phyloP scores from a whole-genome alignment of 2,329 filamentous ascomycete species.

The Verticillium zaregamsianum region DNA sequence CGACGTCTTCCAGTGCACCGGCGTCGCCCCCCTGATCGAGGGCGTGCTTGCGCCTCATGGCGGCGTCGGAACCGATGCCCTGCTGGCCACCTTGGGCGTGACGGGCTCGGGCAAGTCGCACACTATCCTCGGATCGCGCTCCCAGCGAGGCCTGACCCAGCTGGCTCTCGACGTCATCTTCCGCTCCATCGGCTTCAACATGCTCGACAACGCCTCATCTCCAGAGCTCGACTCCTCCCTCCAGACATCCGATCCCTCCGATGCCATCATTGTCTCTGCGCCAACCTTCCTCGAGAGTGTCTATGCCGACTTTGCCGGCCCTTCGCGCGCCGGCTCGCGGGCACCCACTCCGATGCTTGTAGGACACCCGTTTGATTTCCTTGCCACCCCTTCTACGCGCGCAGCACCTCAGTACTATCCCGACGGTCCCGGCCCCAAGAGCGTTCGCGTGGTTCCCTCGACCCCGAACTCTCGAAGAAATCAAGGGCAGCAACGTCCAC shows the following conservation, averaged over 20 bases:
- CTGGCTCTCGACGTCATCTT: conserved; percentile 88
- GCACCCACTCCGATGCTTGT: conserved; percentile 67
- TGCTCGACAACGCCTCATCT: conserved; percentile 54
- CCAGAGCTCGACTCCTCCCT: conserved; percentile 68
- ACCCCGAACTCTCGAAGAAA: conserved; percentile 6
- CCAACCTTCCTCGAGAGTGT: conserved; percentile 73
- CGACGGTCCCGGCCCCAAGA: conserved; percentile 31
- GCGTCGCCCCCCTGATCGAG: conserved; percentile 70
- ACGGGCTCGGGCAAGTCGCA: conserved; percentile 98
- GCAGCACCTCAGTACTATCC: conserved; percentile 17
- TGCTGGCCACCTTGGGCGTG: conserved; percentile 87
- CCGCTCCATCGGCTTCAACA: conserved; percentile 68
- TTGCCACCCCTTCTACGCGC: conserved; percentile 10
- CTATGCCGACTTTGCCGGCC: conserved; percentile 60
- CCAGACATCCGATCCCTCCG: conserved; percentile 71
- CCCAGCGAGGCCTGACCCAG: conserved; percentile 85
- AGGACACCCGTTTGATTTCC: conserved; percentile 33
- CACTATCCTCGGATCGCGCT: conserved; percentile 85
- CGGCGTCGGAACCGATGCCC: conserved; percentile 78
- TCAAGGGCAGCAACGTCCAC: neutral
- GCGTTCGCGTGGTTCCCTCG: conserved; percentile 37
- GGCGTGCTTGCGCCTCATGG: conserved; percentile 72
- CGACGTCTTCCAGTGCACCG: conserved; percentile 79
- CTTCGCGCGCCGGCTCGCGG: conserved; percentile 57
- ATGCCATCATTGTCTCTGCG: conserved; percentile 72